These are phyloP conservation scores for Juglanconis juglandina DNA, from an alignment of 2,329 filamentous ascomycete species.

Conservation along the genomic window DNA sequence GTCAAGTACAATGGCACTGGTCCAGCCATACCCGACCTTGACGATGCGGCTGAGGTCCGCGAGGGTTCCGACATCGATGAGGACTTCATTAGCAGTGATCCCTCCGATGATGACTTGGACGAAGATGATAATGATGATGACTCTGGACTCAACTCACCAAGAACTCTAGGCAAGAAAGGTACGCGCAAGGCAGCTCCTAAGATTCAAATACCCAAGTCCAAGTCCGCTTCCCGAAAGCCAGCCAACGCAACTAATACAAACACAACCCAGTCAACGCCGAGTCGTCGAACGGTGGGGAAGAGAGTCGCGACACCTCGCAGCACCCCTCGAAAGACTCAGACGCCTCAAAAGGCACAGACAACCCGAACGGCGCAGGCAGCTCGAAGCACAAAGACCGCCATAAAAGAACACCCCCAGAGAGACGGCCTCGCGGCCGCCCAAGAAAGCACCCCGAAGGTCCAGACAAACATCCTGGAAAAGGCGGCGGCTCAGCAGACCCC, in stretches of 20 bases:
- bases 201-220: constrained; percentile 22
- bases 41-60: constrained; percentile 4
- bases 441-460: constrained; percentile 1
- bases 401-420: background rate
- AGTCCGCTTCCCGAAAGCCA: background rate
- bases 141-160: constrained; percentile 6
- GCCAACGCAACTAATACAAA: constrained; percentile 30
- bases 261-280: constrained; percentile 23
- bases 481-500: background rate
- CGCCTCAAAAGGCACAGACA: background rate
- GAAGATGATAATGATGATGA: constrained; percentile 9
- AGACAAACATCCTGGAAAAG: background rate
- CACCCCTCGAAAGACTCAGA: background rate
- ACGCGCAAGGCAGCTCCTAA: constrained; percentile 19
- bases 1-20: constrained; percentile 15
- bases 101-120: constrained; percentile 13
- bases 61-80: constrained; percentile 16
- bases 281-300: constrained; percentile 19
- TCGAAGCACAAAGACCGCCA: background rate
- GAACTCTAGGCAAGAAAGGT: constrained; percentile 16
- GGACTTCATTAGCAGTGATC: constrained; percentile 17
- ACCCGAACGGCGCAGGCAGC: background rate
- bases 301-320: background rate
- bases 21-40: constrained; percentile 5
- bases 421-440: constrained; percentile 4